Percentiles rank a stretch among this genome's conserved stretches.
Evolutionary conservation across 2,329 filamentous ascomycete species (phyloP).

Genomic region (Elsinoe fawcettii): DNA sequence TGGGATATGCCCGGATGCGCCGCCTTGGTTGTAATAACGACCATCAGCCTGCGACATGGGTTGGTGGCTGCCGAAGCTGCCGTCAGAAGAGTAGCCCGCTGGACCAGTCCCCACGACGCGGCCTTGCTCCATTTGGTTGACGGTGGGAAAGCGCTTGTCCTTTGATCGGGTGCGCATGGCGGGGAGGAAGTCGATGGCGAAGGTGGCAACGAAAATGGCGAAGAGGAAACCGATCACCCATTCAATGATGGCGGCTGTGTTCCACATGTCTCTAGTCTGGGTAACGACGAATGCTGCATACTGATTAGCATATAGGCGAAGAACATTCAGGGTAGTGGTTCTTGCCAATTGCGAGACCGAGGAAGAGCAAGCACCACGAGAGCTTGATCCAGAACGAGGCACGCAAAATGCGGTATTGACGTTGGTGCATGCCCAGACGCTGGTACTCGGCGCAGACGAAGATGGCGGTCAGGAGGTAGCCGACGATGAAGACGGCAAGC

Average conservation of each 20-base stretch:
- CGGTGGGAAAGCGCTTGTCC: slow-evolving; percentile 29
- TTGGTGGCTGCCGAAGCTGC: slow-evolving; percentile 22
- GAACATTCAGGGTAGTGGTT: background rate
- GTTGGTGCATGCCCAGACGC: slow-evolving; percentile 71
- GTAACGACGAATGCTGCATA: slow-evolving; percentile 56
- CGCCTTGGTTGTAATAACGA: background rate
- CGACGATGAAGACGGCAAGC: slow-evolving; percentile 72
- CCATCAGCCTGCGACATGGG: slow-evolving; percentile 18
- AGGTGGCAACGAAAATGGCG: slow-evolving; percentile 79
- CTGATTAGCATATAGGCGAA: background rate
- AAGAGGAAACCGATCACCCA: slow-evolving; percentile 75
- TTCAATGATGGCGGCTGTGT: slow-evolving; percentile 71
- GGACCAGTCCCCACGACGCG: slow-evolving; percentile 24
- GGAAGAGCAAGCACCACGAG: slow-evolving; percentile 70
- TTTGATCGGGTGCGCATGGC: slow-evolving; percentile 55
- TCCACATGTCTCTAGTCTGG: slow-evolving; percentile 44
- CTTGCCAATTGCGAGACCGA: slow-evolving; percentile 56
- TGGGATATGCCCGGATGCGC: slow-evolving; percentile 8
- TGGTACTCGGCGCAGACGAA: slow-evolving; percentile 90
- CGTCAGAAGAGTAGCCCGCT: slow-evolving; percentile 16
- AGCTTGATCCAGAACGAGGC: slow-evolving; percentile 84
- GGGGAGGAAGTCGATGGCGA: slow-evolving; percentile 79
- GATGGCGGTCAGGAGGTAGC: slow-evolving; percentile 77
- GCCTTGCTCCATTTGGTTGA: slow-evolving; percentile 34
- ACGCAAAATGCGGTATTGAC: slow-evolving; percentile 64